These are phyloP conservation scores for Hansenula anomala DNA, from an alignment of 1,139 yeast genomes.

Conservation along the genomic window DNA sequence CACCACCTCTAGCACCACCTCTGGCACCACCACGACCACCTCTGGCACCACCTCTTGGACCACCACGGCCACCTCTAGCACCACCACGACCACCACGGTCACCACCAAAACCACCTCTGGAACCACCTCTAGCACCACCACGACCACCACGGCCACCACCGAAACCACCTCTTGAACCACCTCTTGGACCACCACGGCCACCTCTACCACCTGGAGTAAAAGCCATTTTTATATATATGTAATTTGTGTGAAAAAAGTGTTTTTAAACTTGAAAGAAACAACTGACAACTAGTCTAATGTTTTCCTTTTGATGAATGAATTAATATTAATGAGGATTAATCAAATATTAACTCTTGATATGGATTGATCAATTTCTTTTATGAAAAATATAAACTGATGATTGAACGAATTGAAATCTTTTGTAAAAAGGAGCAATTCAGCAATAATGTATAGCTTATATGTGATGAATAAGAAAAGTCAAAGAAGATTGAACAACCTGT, in stretches of 20 bases:
- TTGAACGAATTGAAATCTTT: no score
- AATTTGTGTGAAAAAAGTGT: neutral
- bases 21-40: slow-evolving; percentile 75
- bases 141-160: slow-evolving; percentile 42
- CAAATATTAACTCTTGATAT: no score
- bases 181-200: slow-evolving; percentile 47
- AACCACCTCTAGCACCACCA: slow-evolving; percentile 49
- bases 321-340: no score
- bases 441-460: no score
- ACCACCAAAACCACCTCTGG: slow-evolving; percentile 49
- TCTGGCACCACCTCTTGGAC: slow-evolving; percentile 75
- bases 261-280: neutral
- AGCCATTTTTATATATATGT: slow-evolving; percentile 36
- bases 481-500: neutral
- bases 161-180: slow-evolving; percentile 46
- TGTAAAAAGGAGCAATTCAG: no score
- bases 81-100: slow-evolving; percentile 70
- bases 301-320: neutral
- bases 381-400: no score
- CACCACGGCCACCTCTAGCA: slow-evolving; percentile 59
- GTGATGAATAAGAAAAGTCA: neutral
- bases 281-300: no score
- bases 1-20: slow-evolving; percentile 83
- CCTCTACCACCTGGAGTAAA: slow-evolving; percentile 50
- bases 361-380: no score